A percentile compares a stretch with the other conserved stretches of the same genome.
Evolutionary conservation across 2,329 filamentous ascomycete species (phyloP).

Genomic region (Cladosporium velox): DNA sequence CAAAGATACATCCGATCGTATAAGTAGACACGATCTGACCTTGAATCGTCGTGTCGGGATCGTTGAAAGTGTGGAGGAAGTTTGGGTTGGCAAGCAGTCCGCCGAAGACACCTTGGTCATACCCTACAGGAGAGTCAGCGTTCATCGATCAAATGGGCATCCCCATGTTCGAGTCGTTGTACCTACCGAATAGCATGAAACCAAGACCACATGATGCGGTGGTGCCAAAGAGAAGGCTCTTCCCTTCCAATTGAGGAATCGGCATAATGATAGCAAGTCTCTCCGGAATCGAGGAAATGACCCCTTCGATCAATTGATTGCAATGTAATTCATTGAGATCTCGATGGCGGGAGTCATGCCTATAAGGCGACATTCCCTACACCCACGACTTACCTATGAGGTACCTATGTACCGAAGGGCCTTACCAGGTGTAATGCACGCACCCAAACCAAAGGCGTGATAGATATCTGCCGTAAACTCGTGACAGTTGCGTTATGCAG

Average conservation of each 20-base stretch:
- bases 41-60: constrained; percentile 22
- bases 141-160: not conserved
- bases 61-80: constrained; percentile 24
- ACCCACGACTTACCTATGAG: not conserved
- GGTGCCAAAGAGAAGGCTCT: constrained; percentile 2
- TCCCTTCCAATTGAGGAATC: constrained; percentile 15
- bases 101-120: constrained; percentile 29
- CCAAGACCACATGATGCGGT: constrained; percentile 17
- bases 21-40: constrained; percentile 46
- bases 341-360: not conserved
- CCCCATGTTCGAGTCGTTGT: too few species aligned
- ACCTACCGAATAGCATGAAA: constrained; percentile 23
- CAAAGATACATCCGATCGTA: constrained; percentile 52
- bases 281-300: not conserved
- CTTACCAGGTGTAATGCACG: not conserved
- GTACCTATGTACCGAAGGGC: not conserved
- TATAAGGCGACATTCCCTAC: not conserved
- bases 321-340: not conserved
- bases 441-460: not conserved
- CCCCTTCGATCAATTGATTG: not conserved
- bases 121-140: constrained; percentile 13
- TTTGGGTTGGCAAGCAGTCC: constrained; percentile 23
- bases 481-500: not conserved
- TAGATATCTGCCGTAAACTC: not conserved
- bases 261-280: not conserved